phyloP scores from a whole-genome alignment of 2,329 filamentous ascomycete species.

The Aspergillus ochraceus region DNA sequence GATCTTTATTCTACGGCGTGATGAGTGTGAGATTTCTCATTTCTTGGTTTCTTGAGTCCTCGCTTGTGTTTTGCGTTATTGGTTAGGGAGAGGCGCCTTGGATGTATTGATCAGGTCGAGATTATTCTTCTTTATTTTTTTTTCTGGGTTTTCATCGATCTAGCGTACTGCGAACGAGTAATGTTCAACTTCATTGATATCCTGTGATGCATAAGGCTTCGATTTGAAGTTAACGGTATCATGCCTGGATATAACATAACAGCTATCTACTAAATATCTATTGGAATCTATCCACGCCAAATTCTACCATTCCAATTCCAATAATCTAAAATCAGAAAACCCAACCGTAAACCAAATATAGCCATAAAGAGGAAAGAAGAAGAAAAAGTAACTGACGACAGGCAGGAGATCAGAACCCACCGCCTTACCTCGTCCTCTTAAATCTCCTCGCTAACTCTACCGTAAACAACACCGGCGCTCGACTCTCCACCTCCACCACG shows the following conservation, averaged over 20 bases:
- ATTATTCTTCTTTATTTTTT: background rate
- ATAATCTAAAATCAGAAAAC: too few relatives aligned
- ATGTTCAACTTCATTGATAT: background rate
- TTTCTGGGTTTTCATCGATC: background rate
- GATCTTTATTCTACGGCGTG: conserved; percentile 6
- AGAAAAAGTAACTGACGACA: background rate
- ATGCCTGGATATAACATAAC: too few relatives aligned
- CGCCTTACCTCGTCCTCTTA: conserved; percentile 24
- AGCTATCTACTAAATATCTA: background rate
- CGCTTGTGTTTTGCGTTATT: background rate
- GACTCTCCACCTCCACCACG: conserved; percentile 61
- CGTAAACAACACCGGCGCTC: conserved; percentile 70
- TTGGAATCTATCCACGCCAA: background rate
- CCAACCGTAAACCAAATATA: background rate
- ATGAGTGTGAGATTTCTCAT: conserved; percentile 4
- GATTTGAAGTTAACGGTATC: background rate
- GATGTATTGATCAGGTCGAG: background rate
- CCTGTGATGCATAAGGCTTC: background rate
- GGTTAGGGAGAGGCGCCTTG: background rate
- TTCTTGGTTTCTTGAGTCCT: conserved; percentile 2
- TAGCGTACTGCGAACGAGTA: background rate
- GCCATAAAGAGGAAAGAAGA: background rate
- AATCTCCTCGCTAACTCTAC: conserved; percentile 58
- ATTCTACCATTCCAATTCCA: background rate
- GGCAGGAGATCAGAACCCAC: background rate